Base-by-base conservation (phyloP, 805 yeast species). In the Wickerhamiella galacta region DNA sequence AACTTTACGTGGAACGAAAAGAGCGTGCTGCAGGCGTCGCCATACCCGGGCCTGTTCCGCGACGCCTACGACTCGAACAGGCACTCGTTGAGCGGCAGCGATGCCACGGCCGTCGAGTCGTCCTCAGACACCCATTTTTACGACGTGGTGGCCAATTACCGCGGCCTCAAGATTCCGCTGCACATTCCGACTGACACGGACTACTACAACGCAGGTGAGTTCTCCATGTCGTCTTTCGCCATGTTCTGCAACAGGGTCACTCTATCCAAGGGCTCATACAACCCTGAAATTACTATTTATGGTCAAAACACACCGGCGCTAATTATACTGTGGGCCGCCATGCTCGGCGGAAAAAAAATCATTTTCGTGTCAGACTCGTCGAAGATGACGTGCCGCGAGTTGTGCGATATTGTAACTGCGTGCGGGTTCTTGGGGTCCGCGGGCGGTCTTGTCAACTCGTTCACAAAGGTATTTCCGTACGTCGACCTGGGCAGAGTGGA, bases 231-330 rank as follows among this genome's bases (percentile, higher is more conserved):
- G 10, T 26, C 29, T 20, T 21, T 35, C 3, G 42, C 44, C 21
- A 30, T 39, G 28, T 41, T 47, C 12, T 37, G 47, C 15, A 26
- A 68, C n/a, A 49, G 48, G 31, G 26, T 45, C 23, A 30, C 39
- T 16, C 28, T 19, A 6, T n/a, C 20, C 18, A 25, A 40, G 31
- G 43, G 53, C 39, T n/a, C n/a, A n/a, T 16, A 39, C 35, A 38
- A 40, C 30, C 43, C 38, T 20, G 71, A 69, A 31, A 49, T 70
- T 31, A 64, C 72, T 2, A 61, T 65, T 9, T 67, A 66, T 47
- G 75, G 75, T 0, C 46, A 61, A 12, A 59, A 57, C 24, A 70
- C 76, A 0, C 75, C 74, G 1, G 64, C 73, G 1, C 57, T 70
- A 3, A 57, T 68, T 19, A 56, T 67, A 2, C 51, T 70, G 30